Conservation (phyloP, 78 protist genomes). For the Dictyostelium firmibasis region DNA sequence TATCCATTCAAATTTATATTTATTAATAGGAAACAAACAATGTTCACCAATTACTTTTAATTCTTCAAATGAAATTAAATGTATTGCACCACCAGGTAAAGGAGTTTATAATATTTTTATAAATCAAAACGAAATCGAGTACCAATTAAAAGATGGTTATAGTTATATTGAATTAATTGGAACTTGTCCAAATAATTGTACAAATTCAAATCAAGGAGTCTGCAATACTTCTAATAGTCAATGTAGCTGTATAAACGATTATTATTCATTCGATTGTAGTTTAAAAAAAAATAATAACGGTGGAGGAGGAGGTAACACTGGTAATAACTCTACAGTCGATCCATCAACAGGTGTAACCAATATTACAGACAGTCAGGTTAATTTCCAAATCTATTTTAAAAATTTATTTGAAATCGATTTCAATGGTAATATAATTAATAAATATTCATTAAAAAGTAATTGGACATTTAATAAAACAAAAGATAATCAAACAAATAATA, state of each 20-base stretch:
- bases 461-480: not conserved
- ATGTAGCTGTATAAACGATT: not conserved
- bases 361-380: not conserved
- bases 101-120: not conserved
- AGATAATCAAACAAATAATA: not conserved
- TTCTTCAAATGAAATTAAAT: not conserved
- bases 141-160: not conserved
- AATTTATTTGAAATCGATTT: not conserved
- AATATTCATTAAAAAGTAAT: not conserved
- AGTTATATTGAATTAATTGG: not conserved
- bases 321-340: not conserved
- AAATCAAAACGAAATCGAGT: not conserved
- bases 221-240: not conserved
- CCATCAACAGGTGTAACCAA: not conserved
- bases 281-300: not conserved
- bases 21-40: not conserved
- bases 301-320: not conserved
- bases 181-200: not conserved
- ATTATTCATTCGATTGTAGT: not conserved
- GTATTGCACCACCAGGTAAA: not conserved
- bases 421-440: not conserved
- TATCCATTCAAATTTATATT: not conserved
- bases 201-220: not conserved
- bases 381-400: not conserved
- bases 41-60: not conserved